phyloP scores from a whole-genome alignment of 2,329 filamentous ascomycete species.

The Claviceps humidiphila region DNA sequence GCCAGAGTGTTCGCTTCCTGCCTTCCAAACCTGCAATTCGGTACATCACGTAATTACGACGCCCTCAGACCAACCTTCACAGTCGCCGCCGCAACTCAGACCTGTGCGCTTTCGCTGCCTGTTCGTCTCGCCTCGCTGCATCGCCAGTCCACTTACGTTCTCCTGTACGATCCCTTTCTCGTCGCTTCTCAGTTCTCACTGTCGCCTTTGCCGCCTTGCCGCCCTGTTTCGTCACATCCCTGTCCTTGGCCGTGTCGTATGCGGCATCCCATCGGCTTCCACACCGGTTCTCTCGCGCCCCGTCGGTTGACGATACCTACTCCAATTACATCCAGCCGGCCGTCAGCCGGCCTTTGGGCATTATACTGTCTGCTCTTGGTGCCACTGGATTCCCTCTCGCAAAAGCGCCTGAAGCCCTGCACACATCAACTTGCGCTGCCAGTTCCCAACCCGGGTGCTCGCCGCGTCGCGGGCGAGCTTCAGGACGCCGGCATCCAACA shows the following conservation, averaged over 20 bases:
- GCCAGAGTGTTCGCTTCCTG: neutral
- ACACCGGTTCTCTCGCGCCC: constrained; percentile 5
- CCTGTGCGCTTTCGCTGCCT: neutral
- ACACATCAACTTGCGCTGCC: neutral
- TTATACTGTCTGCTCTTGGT: neutral
- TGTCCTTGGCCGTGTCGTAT: constrained; percentile 1
- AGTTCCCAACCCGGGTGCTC: neutral
- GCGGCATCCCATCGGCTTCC: neutral
- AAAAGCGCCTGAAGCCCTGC: neutral
- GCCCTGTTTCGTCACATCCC: neutral
- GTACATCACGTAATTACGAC: constrained; percentile 4
- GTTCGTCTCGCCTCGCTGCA: neutral
- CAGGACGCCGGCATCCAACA: constrained; percentile 15
- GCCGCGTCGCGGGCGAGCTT: neutral
- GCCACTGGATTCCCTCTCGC: neutral
- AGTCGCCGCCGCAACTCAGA: neutral
- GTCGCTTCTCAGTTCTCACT: neutral
- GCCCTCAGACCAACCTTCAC: constrained; percentile 1
- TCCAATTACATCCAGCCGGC: constrained; percentile 1
- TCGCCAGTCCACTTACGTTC: neutral
- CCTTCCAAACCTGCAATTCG: neutral
- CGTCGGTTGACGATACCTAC: constrained; percentile 2
- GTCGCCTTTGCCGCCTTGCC: neutral
- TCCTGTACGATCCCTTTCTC: neutral
- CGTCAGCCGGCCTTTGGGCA: constrained; percentile 3